These are phyloP conservation scores for Backusella westeae DNA, from an alignment of 192 early-diverging fungal species.

Conservation along the genomic window DNA sequence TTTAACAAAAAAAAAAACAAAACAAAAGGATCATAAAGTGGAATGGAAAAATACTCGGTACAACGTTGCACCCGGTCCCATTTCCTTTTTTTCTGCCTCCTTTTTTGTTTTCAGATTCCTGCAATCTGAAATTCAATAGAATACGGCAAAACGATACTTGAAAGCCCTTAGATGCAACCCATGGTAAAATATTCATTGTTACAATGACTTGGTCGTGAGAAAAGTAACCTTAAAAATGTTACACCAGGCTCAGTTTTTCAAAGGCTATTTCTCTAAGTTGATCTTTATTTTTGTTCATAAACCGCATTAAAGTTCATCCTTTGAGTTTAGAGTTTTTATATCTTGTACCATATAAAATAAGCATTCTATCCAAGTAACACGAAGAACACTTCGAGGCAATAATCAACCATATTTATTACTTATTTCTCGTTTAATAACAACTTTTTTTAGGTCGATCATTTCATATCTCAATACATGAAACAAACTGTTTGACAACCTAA, in stretches of 20 bases:
- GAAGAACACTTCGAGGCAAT: no score
- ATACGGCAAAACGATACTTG: background rate
- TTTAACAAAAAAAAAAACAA: background rate
- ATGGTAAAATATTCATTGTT: background rate
- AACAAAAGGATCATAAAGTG: background rate
- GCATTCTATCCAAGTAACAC: background rate
- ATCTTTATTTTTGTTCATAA: background rate
- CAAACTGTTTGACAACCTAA: background rate
- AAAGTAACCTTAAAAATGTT: background rate
- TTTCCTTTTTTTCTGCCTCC: background rate
- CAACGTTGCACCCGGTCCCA: background rate
- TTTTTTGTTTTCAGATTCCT: conserved; percentile 1
- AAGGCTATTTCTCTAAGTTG: background rate
- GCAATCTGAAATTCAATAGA: conserved; percentile 8
- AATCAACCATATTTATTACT: no score
- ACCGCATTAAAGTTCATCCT: background rate
- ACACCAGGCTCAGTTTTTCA: background rate
- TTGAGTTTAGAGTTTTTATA: background rate
- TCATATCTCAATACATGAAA: background rate
- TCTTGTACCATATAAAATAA: background rate
- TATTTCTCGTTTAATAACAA: no score
- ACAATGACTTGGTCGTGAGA: background rate
- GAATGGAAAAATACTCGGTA: background rate
- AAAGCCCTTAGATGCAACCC: background rate
- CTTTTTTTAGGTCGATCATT: background rate